Evolutionary conservation across 2,329 filamentous ascomycete species (phyloP), one percentile per base, ranked within the genome.

Genomic region (Ophiostoma australiae): DNA sequence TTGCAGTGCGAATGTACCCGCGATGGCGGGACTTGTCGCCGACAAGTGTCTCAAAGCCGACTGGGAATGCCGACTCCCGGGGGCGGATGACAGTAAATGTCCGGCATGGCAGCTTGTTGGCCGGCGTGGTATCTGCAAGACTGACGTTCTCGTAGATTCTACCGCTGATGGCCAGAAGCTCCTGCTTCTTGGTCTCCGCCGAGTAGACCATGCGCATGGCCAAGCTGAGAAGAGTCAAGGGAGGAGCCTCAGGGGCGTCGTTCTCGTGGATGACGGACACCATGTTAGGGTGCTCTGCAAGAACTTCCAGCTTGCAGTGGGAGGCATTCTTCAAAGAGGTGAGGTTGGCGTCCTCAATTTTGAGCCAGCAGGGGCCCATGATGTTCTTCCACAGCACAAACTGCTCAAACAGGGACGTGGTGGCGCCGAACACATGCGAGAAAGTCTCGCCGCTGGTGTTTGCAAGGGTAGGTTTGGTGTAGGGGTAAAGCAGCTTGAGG

Each of bases 331-430:
- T 94, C 75, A 98, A 85, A 6, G 91, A 84, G 23, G 86, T 86
- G 78, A 97, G 97, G 78, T 97, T 90, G 39, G 91, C 91, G 75
- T 91, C 90, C 74, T 93, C 87, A 70, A 99, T 95, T 78, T 90
- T 94, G 66, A 99, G 86, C 95, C 95, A 99, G 79, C 95, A 98
- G 39, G 95, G 95, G 1, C 95, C 95, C 94, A 97, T 99, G 76
- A 99, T 92, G 78, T 97, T 97, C 82, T 97, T 98, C 91, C 94
- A 97, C 5, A 99, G 85, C 27, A 99, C 95, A 78, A 99, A 99
- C 76, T 99, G 95, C 80, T 99, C 95, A 76, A 99, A 99, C 0
- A 99, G 84, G 0, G 92, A 89, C 0, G 95, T 99, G 79, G 95
- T 97, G 71, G 91, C 91, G 37, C 96, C 95, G 75, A 99, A 99